Evolutionary conservation across 2,329 filamentous ascomycete species (phyloP).

Genomic region (Fusarium graminum): DNA sequence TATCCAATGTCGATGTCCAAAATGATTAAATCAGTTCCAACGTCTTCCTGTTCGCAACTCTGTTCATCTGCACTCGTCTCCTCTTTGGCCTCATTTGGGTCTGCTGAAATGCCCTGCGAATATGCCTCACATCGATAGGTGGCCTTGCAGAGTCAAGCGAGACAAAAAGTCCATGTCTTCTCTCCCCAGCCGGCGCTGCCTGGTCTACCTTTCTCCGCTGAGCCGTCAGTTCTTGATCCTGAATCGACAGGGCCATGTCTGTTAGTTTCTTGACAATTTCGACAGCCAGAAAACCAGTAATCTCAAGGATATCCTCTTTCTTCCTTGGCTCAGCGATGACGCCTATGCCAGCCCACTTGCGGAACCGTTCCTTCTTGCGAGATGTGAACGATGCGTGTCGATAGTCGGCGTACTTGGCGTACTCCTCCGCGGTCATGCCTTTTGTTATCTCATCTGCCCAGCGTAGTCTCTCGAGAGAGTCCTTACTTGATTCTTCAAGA

Average conservation of each 20-base stretch:
- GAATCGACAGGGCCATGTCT: slow-evolving; percentile 92
- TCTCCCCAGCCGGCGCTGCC: rapidly evolving
- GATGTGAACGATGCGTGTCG: slow-evolving; percentile 97
- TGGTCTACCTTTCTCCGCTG: neutral
- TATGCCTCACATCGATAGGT: slow-evolving; percentile 7
- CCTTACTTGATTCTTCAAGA: slow-evolving; percentile 88
- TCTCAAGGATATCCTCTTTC: slow-evolving; percentile 96
- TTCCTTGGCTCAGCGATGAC: slow-evolving; percentile 94
- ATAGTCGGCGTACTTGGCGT: slow-evolving; percentile 97
- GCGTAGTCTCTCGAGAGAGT: slow-evolving; percentile 89
- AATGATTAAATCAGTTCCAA: slow-evolving; percentile 18
- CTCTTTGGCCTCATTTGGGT: slow-evolving; percentile 19
- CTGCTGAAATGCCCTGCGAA: slow-evolving; percentile 18
- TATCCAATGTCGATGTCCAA: neutral
- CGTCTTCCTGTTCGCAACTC: neutral
- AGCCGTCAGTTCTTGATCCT: slow-evolving; percentile 59
- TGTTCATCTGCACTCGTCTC: slow-evolving; percentile 2
- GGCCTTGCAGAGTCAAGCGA: neutral
- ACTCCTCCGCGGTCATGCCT: slow-evolving; percentile 95
- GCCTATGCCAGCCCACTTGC: slow-evolving; percentile 96
- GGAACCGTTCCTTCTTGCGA: slow-evolving; percentile 94
- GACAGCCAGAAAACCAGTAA: slow-evolving; percentile 94
- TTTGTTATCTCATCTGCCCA: slow-evolving; percentile 96
- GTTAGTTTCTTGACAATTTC: slow-evolving; percentile 98
- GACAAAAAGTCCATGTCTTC: slow-evolving; percentile 16